These are phyloP conservation scores for Jimgerdemannia flammicorona DNA, from an alignment of 192 early-diverging fungal species.

Conservation along the genomic window DNA sequence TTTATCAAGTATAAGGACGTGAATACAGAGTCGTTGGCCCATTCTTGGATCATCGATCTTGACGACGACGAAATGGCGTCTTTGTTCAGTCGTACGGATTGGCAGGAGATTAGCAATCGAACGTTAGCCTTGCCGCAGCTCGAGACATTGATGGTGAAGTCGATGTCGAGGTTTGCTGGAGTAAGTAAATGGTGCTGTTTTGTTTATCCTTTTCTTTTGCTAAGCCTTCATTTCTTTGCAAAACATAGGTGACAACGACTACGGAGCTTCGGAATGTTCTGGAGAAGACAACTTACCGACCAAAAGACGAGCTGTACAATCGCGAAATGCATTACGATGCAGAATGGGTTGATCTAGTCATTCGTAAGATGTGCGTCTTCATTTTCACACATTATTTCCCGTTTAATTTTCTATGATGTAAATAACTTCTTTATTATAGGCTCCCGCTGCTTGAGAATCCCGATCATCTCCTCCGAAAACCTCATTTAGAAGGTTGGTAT, in stretches of 20 bases:
- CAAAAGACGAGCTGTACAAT: slow-evolving; percentile 15
- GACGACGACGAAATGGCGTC: slow-evolving; percentile 12
- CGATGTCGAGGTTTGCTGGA: slow-evolving; percentile 19
- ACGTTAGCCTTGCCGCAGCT: too few relatives aligned
- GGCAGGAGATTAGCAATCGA: too few relatives aligned
- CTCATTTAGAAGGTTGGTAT: slow-evolving; percentile 16
- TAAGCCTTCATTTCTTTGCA: slow-evolving; percentile 14
- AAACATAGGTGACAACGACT: slow-evolving; percentile 18
- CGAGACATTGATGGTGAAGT: slow-evolving; percentile 9
- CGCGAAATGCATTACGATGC: slow-evolving; percentile 15
- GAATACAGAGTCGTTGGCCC: slow-evolving; percentile 4
- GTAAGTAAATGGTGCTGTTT: slow-evolving; percentile 14
- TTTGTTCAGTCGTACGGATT: too few relatives aligned
- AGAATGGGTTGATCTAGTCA: slow-evolving; percentile 18
- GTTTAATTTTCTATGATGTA: slow-evolving; percentile 17
- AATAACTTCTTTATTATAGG: slow-evolving; percentile 15
- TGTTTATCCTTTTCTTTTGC: slow-evolving; percentile 13
- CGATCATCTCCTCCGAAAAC: slow-evolving; percentile 15
- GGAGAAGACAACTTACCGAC: slow-evolving; percentile 14
- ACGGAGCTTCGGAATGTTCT: slow-evolving; percentile 16
- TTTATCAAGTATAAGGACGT: slow-evolving; percentile 11
- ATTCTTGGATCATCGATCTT: slow-evolving; percentile 6
- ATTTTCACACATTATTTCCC: slow-evolving; percentile 6
- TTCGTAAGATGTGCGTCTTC: slow-evolving; percentile 15
- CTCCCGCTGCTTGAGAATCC: slow-evolving; percentile 18